Evolutionary conservation across 176 grass and related monocot species (phyloP).

Genomic region (Aegilops speltoides): DNA sequence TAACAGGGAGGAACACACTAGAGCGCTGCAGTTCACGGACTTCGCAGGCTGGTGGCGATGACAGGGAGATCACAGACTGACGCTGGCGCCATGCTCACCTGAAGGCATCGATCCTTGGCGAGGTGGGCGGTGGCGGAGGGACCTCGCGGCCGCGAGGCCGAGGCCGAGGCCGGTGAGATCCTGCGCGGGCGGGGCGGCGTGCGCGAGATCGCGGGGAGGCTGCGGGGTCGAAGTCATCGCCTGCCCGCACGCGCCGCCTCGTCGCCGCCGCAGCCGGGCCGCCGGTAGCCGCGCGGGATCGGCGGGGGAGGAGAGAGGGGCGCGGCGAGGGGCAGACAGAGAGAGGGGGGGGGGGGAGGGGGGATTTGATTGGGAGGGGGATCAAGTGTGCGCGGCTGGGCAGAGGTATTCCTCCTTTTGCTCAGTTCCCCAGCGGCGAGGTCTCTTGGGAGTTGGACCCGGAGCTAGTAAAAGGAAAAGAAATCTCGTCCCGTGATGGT

Average conservation of each 20-base stretch:
- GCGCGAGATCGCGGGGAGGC: conserved; percentile 8
- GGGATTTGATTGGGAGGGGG: neutral
- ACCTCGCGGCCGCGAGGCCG: conserved; percentile 3
- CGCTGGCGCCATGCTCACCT: neutral
- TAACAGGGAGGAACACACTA: neutral
- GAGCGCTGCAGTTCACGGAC: neutral
- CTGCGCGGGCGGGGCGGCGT: conserved; percentile 13
- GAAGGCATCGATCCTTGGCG: neutral
- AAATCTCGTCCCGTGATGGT: neutral
- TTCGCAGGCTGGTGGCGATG: neutral
- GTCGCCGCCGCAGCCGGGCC: neutral
- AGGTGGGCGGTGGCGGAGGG: neutral
- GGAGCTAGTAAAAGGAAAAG: neutral
- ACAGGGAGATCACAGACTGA: neutral
- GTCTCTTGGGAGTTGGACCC: neutral
- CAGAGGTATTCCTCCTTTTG: neutral
- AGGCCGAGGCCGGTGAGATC: neutral
- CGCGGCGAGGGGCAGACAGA: neutral
- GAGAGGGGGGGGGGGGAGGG: neutral
- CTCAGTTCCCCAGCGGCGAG: conserved; percentile 19
- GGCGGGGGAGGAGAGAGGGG: neutral
- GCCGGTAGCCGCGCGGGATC: neutral
- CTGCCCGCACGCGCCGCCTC: neutral
- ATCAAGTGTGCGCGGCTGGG: conserved; percentile 1
- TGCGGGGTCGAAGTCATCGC: conserved; percentile 11